A percentile compares a stretch with the other conserved stretches of the same genome.
Evolutionary conservation across 345 rosid species (phyloP).

Genomic region (Linum lewisii): DNA sequence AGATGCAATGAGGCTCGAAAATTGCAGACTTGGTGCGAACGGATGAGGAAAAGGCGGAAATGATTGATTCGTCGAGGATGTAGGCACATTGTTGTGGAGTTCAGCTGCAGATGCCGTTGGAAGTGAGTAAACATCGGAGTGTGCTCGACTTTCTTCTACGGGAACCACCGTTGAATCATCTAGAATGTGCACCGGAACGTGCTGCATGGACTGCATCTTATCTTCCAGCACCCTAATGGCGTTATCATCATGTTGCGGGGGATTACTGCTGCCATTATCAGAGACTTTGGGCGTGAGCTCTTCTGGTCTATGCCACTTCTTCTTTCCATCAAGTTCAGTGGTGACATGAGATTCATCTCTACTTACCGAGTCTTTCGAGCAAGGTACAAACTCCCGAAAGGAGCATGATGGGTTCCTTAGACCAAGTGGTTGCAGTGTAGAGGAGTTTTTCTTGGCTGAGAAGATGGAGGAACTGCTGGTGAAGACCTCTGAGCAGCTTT

Average conservation of each 20-base stretch:
- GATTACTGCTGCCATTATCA: constrained; percentile 39
- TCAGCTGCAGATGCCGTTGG: constrained; percentile 51
- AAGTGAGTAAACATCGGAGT: constrained; percentile 27
- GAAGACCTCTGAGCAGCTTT: constrained; percentile 57
- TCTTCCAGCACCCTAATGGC: constrained; percentile 24
- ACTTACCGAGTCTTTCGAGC: constrained; percentile 35
- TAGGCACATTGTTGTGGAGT: constrained; percentile 31
- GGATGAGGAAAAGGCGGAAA: constrained; percentile 49
- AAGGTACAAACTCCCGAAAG: constrained; percentile 52
- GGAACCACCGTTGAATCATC: constrained; percentile 47
- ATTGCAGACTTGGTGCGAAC: constrained; percentile 33
- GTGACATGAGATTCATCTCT: constrained; percentile 15
- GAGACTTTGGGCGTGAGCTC: constrained; percentile 35
- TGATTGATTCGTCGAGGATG: constrained; percentile 30
- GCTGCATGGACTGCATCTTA: constrained; percentile 47
- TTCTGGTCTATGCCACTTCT: constrained; percentile 29
- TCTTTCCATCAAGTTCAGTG: constrained; percentile 22
- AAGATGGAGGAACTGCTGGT: constrained; percentile 42
- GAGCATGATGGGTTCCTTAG: constrained; percentile 33
- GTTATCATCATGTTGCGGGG: constrained; percentile 26
- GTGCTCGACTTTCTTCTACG: constrained; percentile 35
- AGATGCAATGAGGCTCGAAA: constrained; percentile 63
- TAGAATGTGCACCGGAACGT: constrained; percentile 48
- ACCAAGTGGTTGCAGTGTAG: constrained; percentile 26
- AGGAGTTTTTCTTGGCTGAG: constrained; percentile 40